Evolutionary conservation across 192 early-diverging fungal genomes (phyloP), one percentile per base, ranked within the genome.

Genomic region (Backusella mclennaniae): DNA sequence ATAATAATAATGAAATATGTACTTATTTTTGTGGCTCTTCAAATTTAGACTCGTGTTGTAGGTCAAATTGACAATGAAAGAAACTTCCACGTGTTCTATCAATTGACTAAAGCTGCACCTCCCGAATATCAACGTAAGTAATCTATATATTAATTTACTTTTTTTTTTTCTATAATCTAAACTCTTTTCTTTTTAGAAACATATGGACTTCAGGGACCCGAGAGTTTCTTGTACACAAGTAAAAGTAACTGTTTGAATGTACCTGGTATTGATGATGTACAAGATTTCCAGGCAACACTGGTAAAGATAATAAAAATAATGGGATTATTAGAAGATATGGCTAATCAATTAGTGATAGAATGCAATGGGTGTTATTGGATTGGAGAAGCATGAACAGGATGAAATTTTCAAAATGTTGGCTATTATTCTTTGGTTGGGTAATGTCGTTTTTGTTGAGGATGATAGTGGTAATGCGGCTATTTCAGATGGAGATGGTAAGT

Each of bases 71-170:
- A 88, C 3, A 94, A 96, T 72, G 98, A 99, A 81, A 89, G 98
- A 79, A 99, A 98, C 81, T 99, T 99, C 84, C 98, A 99, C 80
- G 94, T 99, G 53, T 99, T 99, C 84, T 96, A 96, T 79, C 95
- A 96, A 80, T 87, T 96, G 35, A 89, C 90, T 77, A 95, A 94
- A 75, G 92, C 91, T n/a, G 92, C 93, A 15, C 86, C 94, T 42
- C 80, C 88, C 38, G 82, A 88, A 49, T 95, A 93, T 77, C 87
- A 90, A 80, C 89, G 91, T 88, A 84, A 56, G 42, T 70, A 39
- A 15, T 29, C 17, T 8, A 44, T 42, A 29, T 9, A 9, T 26
- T 69, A 17, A 33, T 78, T 31, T 14, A 70, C 23, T 74, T 39
- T 29, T 69, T 35, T 70, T 71, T 39, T 29, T 69, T 35, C 66